Percentiles rank a stretch among this genome's conserved stretches.
Evolutionary conservation across 1,284 basidiomycete genomes (phyloP).

Genomic region (Pulveroboletus sp.): DNA sequence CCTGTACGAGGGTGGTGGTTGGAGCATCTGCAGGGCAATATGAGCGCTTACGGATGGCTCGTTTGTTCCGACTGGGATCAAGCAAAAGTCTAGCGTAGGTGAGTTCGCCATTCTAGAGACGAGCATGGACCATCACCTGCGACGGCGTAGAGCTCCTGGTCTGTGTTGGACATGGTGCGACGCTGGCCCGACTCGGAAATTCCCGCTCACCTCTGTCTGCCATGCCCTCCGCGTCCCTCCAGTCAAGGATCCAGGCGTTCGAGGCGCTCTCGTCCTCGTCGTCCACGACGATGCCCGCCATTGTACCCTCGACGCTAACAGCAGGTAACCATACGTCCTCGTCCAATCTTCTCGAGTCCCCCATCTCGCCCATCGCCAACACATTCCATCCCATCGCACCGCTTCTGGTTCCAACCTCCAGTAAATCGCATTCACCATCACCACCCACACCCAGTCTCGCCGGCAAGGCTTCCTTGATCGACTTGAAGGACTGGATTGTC

Average conservation of each 20-base stretch:
- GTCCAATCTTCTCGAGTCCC: slow-evolving; percentile 40
- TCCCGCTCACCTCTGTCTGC: slow-evolving; percentile 5
- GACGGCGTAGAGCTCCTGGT: slow-evolving; percentile 57
- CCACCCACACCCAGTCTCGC: slow-evolving; percentile 52
- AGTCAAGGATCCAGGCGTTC: slow-evolving; percentile 59
- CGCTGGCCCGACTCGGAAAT: neutral
- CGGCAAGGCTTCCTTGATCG: slow-evolving; percentile 60
- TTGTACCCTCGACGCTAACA: neutral
- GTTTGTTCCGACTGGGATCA: slow-evolving; percentile 75
- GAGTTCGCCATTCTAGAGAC: neutral
- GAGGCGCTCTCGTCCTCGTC: slow-evolving; percentile 32
- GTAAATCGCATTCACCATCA: slow-evolving; percentile 47
- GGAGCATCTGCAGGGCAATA: neutral
- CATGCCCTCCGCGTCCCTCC: slow-evolving; percentile 52
- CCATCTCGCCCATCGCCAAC: slow-evolving; percentile 43
- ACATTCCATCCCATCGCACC: slow-evolving; percentile 34
- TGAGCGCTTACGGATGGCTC: slow-evolving; percentile 54
- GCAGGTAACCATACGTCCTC: neutral
- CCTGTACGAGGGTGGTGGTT: slow-evolving; percentile 34
- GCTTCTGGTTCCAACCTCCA: slow-evolving; percentile 26
- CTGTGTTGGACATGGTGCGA: slow-evolving; percentile 24
- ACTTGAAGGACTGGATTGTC: slow-evolving; percentile 72
- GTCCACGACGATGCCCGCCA: slow-evolving; percentile 7
- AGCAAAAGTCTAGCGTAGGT: slow-evolving; percentile 66
- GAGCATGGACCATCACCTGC: slow-evolving; percentile 41